Base-by-base conservation (phyloP, 2,329 filamentous ascomycete genomes). In the Colletotrichum sp. region DNA sequence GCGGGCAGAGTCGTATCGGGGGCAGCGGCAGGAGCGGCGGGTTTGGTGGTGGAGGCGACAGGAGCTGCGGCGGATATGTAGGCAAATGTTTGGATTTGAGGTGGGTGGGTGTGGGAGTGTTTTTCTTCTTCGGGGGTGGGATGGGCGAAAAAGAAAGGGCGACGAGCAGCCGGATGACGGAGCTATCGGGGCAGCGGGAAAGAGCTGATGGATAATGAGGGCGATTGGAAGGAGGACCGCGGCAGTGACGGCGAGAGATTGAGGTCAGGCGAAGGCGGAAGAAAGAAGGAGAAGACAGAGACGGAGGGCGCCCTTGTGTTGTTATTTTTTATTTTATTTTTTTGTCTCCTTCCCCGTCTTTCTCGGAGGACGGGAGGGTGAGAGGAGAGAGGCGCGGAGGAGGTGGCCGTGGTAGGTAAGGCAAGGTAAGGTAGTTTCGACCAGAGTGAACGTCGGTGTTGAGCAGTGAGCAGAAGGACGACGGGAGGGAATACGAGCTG, bases 401-500 rank as follows among this genome's bases (percentile, higher is more conserved):
- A 49, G 66, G 8, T 18, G 16, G 39, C 39, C 39, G 39, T 44
- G 39, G 39, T n/a, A 39, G 60, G 49, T 8, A 15, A 24, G 36
- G 34, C 21, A 39, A 55, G 69, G 21, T n/a, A 30, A 55, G 69
- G 21, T n/a, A 30, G 64, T n/a, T n/a, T 44, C 39, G 39, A 44
- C 39, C 39, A 44, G 39, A 44, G 39, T 44, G 39, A 44, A 5
- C 18, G 39, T n/a, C 39, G 39, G 39, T 18, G 18, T 44, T 44
- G 34, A 36, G 34, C 34, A 36, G 34, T 36, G 39, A 44, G 39
- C 39, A 44, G 39, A 44, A 59, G 75, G 5, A 30, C 12, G n/a
- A 52, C 36, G 24, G 60, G 52, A 32, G 28, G 69, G 77, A 78
- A 78, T 78, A 78, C 77, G 77, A 77, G 77, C 75, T 77, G 71